Conservation (phyloP, 2,329 filamentous ascomycete species). For the Fusarium torreyae region DNA sequence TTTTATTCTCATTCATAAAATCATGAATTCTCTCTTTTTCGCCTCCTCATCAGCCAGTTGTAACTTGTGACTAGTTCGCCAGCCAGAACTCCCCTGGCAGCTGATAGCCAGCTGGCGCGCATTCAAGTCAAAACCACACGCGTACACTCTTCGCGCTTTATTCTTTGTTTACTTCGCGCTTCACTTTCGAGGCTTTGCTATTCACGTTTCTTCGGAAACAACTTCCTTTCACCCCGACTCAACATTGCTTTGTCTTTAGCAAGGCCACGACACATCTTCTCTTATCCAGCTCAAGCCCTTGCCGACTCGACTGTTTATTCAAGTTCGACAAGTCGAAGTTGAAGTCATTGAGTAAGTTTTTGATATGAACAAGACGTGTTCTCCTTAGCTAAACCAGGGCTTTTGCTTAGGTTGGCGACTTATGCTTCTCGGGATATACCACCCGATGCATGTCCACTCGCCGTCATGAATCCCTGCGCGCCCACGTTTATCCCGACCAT, state of each 20-base stretch:
- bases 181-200: not conserved
- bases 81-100: conserved; percentile 23
- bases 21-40: not conserved
- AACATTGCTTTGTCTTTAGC: not conserved
- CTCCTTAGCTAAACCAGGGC: not conserved
- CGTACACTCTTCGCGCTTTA: not conserved
- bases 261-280: not conserved
- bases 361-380: not conserved
- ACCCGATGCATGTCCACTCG: not conserved
- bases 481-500: conserved; percentile 47
- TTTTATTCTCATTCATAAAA: not conserved
- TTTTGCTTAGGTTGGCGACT: not conserved
- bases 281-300: not conserved
- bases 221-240: not conserved
- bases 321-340: not conserved
- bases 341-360: not conserved
- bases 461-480: conserved; percentile 51
- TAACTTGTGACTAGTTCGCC: conserved; percentile 5
- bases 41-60: not conserved
- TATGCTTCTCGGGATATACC: not conserved
- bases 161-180: conserved; percentile 20
- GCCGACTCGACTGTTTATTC: conserved; percentile 5
- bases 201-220: not conserved
- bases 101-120: conserved; percentile 34
- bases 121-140: conserved; percentile 23